These are phyloP conservation scores for Fraxinus sp. DNA, from an alignment of 305 asterid species.

Conservation along the genomic window DNA sequence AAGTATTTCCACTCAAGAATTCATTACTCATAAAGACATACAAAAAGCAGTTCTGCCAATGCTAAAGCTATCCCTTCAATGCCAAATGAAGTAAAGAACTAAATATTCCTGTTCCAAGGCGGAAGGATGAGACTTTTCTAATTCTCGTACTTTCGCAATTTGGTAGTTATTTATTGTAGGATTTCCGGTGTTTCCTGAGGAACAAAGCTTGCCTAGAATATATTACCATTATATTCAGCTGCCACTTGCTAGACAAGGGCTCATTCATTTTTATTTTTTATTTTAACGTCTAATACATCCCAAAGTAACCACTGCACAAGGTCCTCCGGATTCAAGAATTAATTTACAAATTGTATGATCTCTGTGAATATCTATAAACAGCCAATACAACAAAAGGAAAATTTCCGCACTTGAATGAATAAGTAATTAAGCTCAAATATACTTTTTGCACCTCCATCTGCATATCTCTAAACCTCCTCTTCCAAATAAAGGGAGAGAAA, in stretches of 20 bases:
- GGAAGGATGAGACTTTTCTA: neutral
- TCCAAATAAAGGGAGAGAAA: neutral
- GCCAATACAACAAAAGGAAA: neutral
- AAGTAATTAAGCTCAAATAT: neutral
- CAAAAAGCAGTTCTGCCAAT: neutral
- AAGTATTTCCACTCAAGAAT: neutral
- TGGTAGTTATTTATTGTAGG: neutral
- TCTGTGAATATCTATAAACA: neutral
- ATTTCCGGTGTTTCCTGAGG: neutral
- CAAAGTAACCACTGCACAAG: neutral
- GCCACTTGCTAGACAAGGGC: neutral
- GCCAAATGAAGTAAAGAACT: neutral
- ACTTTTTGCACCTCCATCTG: neutral
- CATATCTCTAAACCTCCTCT: neutral
- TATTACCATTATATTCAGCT: neutral
- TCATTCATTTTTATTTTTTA: neutral
- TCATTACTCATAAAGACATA: neutral
- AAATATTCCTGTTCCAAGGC: neutral
- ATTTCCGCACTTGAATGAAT: neutral
- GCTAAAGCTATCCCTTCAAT: neutral
- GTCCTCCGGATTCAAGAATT: neutral
- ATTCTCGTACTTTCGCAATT: neutral
- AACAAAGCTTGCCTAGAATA: neutral
- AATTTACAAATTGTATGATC: neutral
- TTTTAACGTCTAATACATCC: neutral